Conservation (phyloP, 352 stramenopile genomes). For the Phytophthora uliginosa region DNA sequence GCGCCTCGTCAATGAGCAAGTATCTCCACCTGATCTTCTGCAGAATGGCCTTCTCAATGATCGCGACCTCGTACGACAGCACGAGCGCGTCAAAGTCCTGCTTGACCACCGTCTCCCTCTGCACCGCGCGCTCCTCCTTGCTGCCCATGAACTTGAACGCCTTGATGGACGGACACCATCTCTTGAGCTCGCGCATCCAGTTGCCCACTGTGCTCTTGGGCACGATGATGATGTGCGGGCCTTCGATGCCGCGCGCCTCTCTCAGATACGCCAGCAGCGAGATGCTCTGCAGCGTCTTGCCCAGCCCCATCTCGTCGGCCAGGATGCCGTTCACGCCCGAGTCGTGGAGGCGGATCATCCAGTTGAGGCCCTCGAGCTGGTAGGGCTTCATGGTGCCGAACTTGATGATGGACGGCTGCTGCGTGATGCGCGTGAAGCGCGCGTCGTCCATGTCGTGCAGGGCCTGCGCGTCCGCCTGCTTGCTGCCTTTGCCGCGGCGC, state of each 20-base stretch:
- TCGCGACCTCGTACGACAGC: conserved; percentile 94
- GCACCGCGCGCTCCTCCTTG: conserved; percentile 94
- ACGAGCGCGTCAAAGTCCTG: conserved; percentile 95
- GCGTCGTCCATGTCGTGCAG: conserved; percentile 85
- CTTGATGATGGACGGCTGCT: conserved; percentile 86
- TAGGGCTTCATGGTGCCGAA: conserved; percentile 93
- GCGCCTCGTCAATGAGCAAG: conserved; percentile 98
- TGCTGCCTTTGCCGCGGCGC: conserved; percentile 70
- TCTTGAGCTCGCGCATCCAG: conserved; percentile 99
- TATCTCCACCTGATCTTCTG: conserved; percentile 98
- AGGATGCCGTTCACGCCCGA: conserved; percentile 89
- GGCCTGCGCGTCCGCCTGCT: conserved; percentile 76
- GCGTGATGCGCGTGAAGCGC: conserved; percentile 83
- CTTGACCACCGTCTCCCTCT: conserved; percentile 88
- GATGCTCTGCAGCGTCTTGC: conserved; percentile 99
- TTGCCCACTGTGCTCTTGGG: conserved; percentile 99
- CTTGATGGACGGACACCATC: conserved; percentile 96
- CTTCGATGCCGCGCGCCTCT: conserved; percentile 94
- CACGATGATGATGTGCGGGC: conserved; percentile 98
- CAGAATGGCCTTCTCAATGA: conserved; percentile 95
- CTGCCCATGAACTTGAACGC: conserved; percentile 98
- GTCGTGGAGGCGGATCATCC: conserved; percentile 96
- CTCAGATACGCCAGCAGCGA: conserved; percentile 97
- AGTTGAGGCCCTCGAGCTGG: conserved; percentile 91
- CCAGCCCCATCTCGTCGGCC: conserved; percentile 92